A percentile compares a stretch with the other conserved stretches of the same genome.
phyloP scores from a whole-genome alignment of 2,329 filamentous ascomycete species.

The Fusarium succisae region DNA sequence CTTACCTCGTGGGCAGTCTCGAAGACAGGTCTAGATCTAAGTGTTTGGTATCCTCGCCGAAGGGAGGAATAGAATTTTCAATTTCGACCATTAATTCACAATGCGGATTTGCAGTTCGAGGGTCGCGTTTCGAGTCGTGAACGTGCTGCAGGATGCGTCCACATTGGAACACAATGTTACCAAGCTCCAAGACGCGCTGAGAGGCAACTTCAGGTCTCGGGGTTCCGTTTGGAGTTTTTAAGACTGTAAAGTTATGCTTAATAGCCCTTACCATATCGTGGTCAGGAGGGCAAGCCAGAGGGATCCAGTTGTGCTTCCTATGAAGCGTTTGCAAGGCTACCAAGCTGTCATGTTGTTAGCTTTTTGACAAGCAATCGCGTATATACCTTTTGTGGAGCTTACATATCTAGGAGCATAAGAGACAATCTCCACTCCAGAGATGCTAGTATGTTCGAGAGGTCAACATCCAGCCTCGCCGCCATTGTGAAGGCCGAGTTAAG shows the following conservation, averaged over 20 bases:
- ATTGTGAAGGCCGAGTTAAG: not conserved
- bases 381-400: not conserved
- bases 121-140: not conserved
- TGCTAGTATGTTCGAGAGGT: not conserved
- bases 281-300: not conserved
- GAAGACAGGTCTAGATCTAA: accelerated
- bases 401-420: not conserved
- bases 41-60: not conserved
- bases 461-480: not conserved
- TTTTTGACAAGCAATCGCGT: no score
- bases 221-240: not conserved
- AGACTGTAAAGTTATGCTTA: not conserved
- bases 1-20: accelerated
- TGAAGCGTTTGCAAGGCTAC: not conserved
- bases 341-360: not conserved
- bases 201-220: accelerated
- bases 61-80: not conserved
- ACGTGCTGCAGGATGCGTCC: not conserved
- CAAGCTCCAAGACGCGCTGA: not conserved
- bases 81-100: not conserved
- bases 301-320: not conserved
- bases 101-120: not conserved
- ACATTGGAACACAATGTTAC: no score
- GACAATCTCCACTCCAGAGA: not conserved
- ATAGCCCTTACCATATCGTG: not conserved